These are phyloP conservation scores for Penicillium silybi DNA, from an alignment of 495 filamentous ascomycete genomes.

Conservation along the genomic window DNA sequence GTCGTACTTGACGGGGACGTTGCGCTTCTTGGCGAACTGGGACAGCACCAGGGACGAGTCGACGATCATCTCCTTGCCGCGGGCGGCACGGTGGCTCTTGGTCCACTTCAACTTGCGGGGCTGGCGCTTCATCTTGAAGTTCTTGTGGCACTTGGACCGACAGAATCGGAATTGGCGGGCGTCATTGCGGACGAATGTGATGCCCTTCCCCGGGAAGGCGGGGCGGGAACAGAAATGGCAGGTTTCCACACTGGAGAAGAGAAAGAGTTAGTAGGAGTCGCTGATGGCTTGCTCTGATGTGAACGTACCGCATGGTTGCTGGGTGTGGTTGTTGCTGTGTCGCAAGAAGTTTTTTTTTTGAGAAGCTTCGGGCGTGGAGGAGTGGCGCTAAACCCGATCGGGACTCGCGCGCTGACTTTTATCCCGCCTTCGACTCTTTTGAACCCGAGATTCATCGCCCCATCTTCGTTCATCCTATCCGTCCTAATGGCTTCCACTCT, in stretches of 20 bases:
- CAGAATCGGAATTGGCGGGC: slow-evolving; percentile 64
- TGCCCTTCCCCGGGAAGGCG: slow-evolving; percentile 84
- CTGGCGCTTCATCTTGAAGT: slow-evolving; percentile 98
- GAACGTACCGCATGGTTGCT: slow-evolving; percentile 33
- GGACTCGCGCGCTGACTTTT: slow-evolving; percentile 29
- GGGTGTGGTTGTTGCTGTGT: slow-evolving; percentile 22
- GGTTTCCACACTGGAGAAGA: slow-evolving; percentile 63
- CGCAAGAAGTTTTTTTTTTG: slow-evolving; percentile 30
- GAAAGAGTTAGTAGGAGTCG: not conserved
- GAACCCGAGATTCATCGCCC: not conserved
- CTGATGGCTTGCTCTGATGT: not conserved
- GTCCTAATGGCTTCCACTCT: slow-evolving; percentile 67
- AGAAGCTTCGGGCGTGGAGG: slow-evolving; percentile 30
- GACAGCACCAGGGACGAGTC: slow-evolving; percentile 89
- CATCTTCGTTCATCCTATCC: not conserved
- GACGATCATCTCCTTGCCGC: slow-evolving; percentile 89
- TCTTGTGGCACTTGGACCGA: slow-evolving; percentile 90
- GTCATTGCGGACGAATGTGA: slow-evolving; percentile 82
- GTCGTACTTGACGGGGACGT: slow-evolving; percentile 93
- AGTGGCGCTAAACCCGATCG: slow-evolving; percentile 26
- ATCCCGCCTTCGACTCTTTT: slow-evolving; percentile 11
- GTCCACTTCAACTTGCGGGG: slow-evolving; percentile 86
- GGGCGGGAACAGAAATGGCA: slow-evolving; percentile 89
- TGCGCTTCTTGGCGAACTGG: slow-evolving; percentile 85
- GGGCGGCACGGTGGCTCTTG: slow-evolving; percentile 66